These are phyloP conservation scores for Leishmania arabica DNA, from an alignment of 208 protist genomes.

Conservation along the genomic window DNA sequence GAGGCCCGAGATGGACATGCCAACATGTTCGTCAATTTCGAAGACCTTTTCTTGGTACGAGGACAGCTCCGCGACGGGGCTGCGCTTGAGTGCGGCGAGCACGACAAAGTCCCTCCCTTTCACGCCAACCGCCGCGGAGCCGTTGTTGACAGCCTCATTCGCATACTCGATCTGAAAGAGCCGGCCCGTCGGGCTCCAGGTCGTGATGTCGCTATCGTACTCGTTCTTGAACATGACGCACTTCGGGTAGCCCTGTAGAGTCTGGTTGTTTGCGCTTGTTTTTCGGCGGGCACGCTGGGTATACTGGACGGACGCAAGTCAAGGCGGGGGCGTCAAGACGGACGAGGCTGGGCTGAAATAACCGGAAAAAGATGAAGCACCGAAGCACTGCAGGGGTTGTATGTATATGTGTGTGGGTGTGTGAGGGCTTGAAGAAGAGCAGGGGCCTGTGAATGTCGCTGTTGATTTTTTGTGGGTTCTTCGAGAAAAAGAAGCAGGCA, in stretches of 20 bases:
- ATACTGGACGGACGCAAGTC: too few relatives aligned
- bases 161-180: conserved; percentile 99
- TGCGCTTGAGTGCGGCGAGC: conserved; percentile 94
- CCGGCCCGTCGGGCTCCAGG: conserved; percentile 97
- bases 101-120: conserved; percentile 96
- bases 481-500: conserved; percentile 2
- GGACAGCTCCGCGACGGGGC: conserved; percentile 94
- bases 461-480: background rate
- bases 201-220: conserved; percentile 99
- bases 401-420: background rate
- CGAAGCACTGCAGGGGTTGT: background rate
- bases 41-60: conserved; percentile 99
- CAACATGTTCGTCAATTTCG: conserved; percentile 98
- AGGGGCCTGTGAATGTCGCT: background rate
- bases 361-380: too few relatives aligned
- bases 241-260: background rate
- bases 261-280: background rate
- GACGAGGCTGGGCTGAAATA: too few relatives aligned
- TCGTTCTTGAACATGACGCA: conserved; percentile 91
- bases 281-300: background rate
- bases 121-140: conserved; percentile 96
- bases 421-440: background rate
- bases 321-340: too few relatives aligned
- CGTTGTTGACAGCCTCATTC: conserved; percentile 99
- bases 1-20: conserved; percentile 98